Percentiles rank a stretch among this genome's conserved stretches.
These are phyloP conservation scores for Ganoderma sinense DNA, from an alignment of 1,284 basidiomycete genomes.

Conservation along the genomic window DNA sequence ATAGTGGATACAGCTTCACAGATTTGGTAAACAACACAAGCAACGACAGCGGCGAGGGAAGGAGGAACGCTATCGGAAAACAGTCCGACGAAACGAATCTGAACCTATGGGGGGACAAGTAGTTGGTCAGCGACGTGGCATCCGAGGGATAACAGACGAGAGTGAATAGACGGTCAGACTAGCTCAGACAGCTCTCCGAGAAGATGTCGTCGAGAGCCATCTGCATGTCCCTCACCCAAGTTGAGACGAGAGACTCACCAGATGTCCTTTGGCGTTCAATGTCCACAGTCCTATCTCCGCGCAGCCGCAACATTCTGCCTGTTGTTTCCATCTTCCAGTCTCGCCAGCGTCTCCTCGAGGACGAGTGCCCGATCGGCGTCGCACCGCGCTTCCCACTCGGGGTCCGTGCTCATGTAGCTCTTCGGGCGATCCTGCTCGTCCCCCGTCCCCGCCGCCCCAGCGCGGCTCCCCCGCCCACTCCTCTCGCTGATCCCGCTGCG, in stretches of 20 bases:
- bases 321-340: conserved; percentile 48
- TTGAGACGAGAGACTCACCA: conserved; percentile 5
- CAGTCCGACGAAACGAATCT: conserved; percentile 12
- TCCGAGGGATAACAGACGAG: background rate
- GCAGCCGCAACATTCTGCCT: background rate
- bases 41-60: conserved; percentile 10
- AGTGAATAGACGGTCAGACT: background rate
- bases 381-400: conserved; percentile 62
- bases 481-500: conserved; percentile 33
- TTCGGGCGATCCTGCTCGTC: conserved; percentile 44
- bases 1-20: conserved; percentile 18
- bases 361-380: conserved; percentile 59
- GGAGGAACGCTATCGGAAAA: conserved; percentile 3
- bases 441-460: conserved; percentile 16
- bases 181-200: background rate
- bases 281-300: background rate
- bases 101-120: background rate
- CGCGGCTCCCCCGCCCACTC: conserved; percentile 37
- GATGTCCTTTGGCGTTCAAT: conserved; percentile 4
- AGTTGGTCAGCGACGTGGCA: background rate
- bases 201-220: background rate
- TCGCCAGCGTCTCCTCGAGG: conserved; percentile 64
- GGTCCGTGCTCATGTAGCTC: conserved; percentile 62
- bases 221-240: too few species aligned
- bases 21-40: conserved; percentile 23